Base-by-base conservation (phyloP, 192 early-diverging fungal species). In the Backusella tuberculispora region DNA sequence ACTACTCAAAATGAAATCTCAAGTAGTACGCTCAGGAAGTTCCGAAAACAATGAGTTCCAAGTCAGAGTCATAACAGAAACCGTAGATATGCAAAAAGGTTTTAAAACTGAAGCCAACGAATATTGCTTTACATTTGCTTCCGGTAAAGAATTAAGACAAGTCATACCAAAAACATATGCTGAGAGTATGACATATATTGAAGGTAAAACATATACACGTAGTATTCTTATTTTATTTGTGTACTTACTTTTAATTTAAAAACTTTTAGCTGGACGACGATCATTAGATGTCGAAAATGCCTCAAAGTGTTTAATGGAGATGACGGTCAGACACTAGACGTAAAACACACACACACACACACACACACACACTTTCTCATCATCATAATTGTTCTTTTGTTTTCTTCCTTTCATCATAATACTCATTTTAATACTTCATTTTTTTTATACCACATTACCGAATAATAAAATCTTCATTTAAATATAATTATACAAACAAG, bases 131-230 rank as follows among this genome's bases (percentile, higher is more conserved):
- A 95, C 94, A 53, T 95, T 98, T 75, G 67, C 44, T 13, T 40
- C 66, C 43, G 44, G 47, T 34, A 74, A 74, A n/a, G 24, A 43
- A 48, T 86, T 92, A n/a, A 83, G 84, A n/a, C 84, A 88, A 44
- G 78, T 96, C n/a, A 80, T 97, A 70, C 96, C 96, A 17, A 80
- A 86, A 46, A 89, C 90, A 8, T 98, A 98, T 77, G 90, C 88
- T 65, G 95, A 98, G 60, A 86, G 85, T 72, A 92, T 95, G 88
- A 79, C 88, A 69, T 95, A 89, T 56, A 63, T 95, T 17, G 94
- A 95, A 65, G 94, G 92, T 29, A 88, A 88, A 60, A 60, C 29
- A 34, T 2, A 34, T 34, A 34, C 29, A 34, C 2, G 29, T 34
- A 34, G 29, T 34, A 34, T 34, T 34, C 24, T 60, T 26, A 13